Conservation (phyloP, 2,329 filamentous ascomycete genomes). For the Penicillium sp. region DNA sequence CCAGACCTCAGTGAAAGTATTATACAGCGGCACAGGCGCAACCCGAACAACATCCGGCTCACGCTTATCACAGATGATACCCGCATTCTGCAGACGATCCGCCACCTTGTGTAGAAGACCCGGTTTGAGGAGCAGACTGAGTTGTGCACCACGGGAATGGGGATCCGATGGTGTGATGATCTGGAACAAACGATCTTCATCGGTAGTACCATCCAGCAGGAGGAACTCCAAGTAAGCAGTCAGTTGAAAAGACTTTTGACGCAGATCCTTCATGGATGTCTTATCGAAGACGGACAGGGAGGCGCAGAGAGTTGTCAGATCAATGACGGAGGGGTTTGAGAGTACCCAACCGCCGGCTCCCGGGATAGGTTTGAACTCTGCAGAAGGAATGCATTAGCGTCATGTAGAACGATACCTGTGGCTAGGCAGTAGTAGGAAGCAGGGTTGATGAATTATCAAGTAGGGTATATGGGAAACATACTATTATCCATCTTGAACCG, state of each 20-base stretch:
- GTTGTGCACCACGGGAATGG: slow-evolving; percentile 71
- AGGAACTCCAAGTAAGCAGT: slow-evolving; percentile 77
- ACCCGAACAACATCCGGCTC: slow-evolving; percentile 83
- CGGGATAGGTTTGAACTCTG: slow-evolving; percentile 71
- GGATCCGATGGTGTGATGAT: slow-evolving; percentile 73
- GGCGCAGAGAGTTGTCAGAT: slow-evolving; percentile 72
- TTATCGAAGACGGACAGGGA: slow-evolving; percentile 73
- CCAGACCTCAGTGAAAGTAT: slow-evolving; percentile 74
- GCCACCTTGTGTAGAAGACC: slow-evolving; percentile 73
- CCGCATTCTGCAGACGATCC: slow-evolving; percentile 66
- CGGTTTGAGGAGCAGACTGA: slow-evolving; percentile 72
- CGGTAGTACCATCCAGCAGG: slow-evolving; percentile 49
- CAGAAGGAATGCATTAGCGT: slow-evolving; percentile 5
- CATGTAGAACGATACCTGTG: background rate
- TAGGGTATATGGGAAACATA: slow-evolving; percentile 18
- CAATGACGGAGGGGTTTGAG: slow-evolving; percentile 77
- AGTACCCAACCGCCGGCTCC: slow-evolving; percentile 81
- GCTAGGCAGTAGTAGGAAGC: background rate
- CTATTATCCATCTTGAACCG: slow-evolving; percentile 81
- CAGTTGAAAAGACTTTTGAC: slow-evolving; percentile 70
- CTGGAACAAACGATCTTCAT: slow-evolving; percentile 51
- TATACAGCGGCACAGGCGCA: slow-evolving; percentile 81
- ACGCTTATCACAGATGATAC: slow-evolving; percentile 79
- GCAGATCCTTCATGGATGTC: slow-evolving; percentile 69
- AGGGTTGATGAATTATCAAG: too few relatives aligned